Evolutionary conservation across 495 filamentous ascomycete genomes (phyloP), one percentile per base, ranked within the genome.

Genomic region (Hyaloscypha variabilis): DNA sequence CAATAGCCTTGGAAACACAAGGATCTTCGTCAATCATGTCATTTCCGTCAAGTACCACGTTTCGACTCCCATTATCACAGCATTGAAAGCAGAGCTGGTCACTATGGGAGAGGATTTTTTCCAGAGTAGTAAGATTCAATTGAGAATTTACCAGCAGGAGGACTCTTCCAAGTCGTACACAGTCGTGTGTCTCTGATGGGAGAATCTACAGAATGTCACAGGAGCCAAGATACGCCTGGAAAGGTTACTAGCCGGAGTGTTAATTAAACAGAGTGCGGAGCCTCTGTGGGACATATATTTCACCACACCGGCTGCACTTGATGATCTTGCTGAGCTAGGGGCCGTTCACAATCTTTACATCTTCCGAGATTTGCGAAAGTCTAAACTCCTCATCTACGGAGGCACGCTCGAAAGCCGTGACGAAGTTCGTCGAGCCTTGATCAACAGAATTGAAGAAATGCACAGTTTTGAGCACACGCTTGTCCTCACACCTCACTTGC

Each of bases 151-250:
- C 28, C 68, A 71, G 1, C 42, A 39, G 14, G 31, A 8, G 5
- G 62, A 69, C 13, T 70, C 71, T 1, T 50, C 55, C 10, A 62
- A 63, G 28, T 51, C 64, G 2, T 70, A 71, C 29, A 70, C 68
- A 0, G 67, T 66, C 6, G 54, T 83, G 36, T 78, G 81, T 53
- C 62, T 84, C 6, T 80, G 80, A 54, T 79, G 81, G 0, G 73
- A 79, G 23, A 69, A 75, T 14, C 62, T 67, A 8, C 69, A 76
- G 24, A 69, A 66, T 1, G 77, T 82, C 26, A 71, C 72, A 1
- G 67, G 74, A 25, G 75, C 79, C 4, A 79, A 79, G 46, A 71
- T 73, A 8, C 55, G 65, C 0, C 68, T 83, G 6, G 70, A 79
- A 17, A 64, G 64, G 1, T 73, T 80, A 8, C 58, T 72, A 36